Percentiles rank a stretch among this genome's conserved stretches.
Conservation (phyloP, 192 early-diverging fungal genomes). For the Jimgerdemannia lactiflua region DNA sequence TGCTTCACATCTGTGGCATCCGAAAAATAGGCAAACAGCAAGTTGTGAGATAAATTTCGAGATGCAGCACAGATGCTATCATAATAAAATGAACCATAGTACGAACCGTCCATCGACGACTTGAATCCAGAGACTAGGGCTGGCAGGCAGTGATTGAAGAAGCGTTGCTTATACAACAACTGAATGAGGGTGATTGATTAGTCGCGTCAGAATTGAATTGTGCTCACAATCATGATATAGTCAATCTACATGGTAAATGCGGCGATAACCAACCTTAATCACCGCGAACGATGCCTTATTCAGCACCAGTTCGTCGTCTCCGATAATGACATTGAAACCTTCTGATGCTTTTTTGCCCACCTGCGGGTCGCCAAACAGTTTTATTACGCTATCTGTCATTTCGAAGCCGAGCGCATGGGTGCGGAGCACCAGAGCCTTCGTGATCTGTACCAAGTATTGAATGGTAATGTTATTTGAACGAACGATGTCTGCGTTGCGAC, state of each 20-base stretch:
- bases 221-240: conserved; percentile 1
- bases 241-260: background rate
- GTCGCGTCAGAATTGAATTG: too few species aligned
- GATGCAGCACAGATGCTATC: too few species aligned
- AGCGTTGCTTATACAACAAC: conserved; percentile 81
- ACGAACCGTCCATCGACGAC: conserved; percentile 30
- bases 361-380: conserved; percentile 38
- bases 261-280: conserved; percentile 42
- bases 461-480: background rate
- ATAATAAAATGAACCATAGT: too few species aligned
- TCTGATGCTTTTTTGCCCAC: conserved; percentile 54
- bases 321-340: conserved; percentile 71
- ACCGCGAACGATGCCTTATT: conserved; percentile 67
- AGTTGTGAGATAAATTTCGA: background rate
- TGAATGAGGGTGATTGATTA: conserved; percentile 24
- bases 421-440: conserved; percentile 63
- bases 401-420: conserved; percentile 49
- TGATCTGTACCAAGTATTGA: conserved; percentile 40
- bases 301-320: conserved; percentile 66
- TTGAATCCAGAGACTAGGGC: conserved; percentile 59
- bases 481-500: background rate
- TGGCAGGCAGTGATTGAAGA: conserved; percentile 78
- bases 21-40: background rate
- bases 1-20: conserved; percentile 51
- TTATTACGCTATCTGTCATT: conserved; percentile 50